phyloP scores from a whole-genome alignment of 176 grass and related monocot genomes.

The Cenchrus purpureus region DNA sequence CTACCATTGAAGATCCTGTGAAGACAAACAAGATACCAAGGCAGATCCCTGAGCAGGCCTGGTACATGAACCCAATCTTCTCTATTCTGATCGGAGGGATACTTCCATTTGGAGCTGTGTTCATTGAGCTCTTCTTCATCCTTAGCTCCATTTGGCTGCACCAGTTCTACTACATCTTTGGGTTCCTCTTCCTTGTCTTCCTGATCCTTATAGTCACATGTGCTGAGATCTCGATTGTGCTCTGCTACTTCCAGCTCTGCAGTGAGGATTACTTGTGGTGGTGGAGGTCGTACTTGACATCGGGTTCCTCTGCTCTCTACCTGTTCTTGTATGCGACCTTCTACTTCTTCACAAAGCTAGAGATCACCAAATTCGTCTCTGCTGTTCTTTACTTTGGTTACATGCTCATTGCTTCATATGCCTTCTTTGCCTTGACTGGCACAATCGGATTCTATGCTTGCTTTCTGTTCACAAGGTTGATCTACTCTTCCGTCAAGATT shows the following conservation, averaged over 20 bases:
- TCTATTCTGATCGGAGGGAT: slow-evolving; percentile 87
- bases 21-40: slow-evolving; percentile 95
- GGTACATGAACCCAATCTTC: slow-evolving; percentile 92
- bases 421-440: slow-evolving; percentile 85
- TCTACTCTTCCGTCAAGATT: slow-evolving; percentile 91
- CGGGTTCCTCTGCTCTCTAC: slow-evolving; percentile 89
- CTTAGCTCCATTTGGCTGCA: slow-evolving; percentile 91
- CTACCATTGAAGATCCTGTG: slow-evolving; percentile 79
- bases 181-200: slow-evolving; percentile 92
- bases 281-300: slow-evolving; percentile 90
- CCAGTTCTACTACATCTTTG: slow-evolving; percentile 96
- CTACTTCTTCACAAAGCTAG: slow-evolving; percentile 94
- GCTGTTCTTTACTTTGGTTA: slow-evolving; percentile 84
- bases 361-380: slow-evolving; percentile 86
- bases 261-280: slow-evolving; percentile 97
- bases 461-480: slow-evolving; percentile 84
- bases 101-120: slow-evolving; percentile 90
- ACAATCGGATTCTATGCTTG: slow-evolving; percentile 89
- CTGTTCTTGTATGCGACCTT: slow-evolving; percentile 86
- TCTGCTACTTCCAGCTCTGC: slow-evolving; percentile 97
- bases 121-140: slow-evolving; percentile 94
- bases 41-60: slow-evolving; percentile 82
- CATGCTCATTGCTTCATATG: slow-evolving; percentile 86
- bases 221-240: slow-evolving; percentile 89
- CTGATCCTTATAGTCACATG: slow-evolving; percentile 84